A percentile compares a stretch with the other conserved stretches of the same genome.
Evolutionary conservation across 768 basidiomycete species (phyloP).

Genomic region (Lactarius akahatsu): DNA sequence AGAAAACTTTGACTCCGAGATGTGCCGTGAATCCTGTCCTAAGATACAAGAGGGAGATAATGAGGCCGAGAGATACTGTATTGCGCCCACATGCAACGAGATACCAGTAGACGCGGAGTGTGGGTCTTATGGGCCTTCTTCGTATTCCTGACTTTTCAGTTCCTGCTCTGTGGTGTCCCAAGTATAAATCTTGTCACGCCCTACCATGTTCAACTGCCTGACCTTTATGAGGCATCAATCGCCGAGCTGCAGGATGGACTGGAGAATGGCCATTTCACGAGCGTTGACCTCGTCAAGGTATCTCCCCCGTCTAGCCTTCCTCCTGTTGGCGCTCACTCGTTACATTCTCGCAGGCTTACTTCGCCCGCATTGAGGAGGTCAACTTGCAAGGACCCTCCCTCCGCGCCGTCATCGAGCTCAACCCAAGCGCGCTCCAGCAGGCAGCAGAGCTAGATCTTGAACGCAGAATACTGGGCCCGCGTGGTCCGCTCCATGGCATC

Average conservation of each 20-base stretch:
- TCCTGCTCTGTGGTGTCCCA: background rate
- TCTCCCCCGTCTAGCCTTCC: background rate
- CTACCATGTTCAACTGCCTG: conserved; percentile 34
- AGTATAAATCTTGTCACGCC: background rate
- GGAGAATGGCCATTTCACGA: conserved; percentile 39
- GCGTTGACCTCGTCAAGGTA: conserved; percentile 44
- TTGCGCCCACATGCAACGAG: background rate
- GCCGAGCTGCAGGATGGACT: conserved; percentile 42
- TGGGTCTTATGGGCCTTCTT: background rate
- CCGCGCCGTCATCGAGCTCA: conserved; percentile 44
- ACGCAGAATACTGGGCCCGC: conserved; percentile 30
- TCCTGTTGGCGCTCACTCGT: background rate
- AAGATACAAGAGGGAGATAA: too few relatives aligned
- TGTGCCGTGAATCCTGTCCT: too few relatives aligned
- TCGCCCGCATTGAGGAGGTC: conserved; percentile 45
- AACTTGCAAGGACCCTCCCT: conserved; percentile 40
- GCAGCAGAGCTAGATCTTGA: conserved; percentile 38
- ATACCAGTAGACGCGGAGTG: background rate
- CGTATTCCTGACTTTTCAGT: background rate
- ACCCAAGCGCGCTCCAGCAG: conserved; percentile 39
- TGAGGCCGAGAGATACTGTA: background rate
- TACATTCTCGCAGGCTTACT: conserved; percentile 37
- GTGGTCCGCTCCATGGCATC: conserved; percentile 38
- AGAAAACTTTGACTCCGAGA: too few relatives aligned
- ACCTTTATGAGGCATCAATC: conserved; percentile 44